Conservation (phyloP, 2,329 filamentous ascomycete species). For the Talaromyces sp. region DNA sequence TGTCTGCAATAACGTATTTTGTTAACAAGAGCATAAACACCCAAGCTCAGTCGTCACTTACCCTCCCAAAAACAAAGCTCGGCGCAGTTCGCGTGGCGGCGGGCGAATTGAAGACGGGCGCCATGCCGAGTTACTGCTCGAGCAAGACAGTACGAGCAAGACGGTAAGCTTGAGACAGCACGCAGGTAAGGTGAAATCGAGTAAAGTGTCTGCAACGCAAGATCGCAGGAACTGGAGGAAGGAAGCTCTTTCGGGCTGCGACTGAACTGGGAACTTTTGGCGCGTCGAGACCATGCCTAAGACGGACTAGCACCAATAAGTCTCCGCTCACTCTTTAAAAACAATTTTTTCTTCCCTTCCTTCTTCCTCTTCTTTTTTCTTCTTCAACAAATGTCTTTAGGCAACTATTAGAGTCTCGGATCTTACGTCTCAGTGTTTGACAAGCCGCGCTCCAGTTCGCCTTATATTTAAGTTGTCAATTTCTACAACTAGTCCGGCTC, state of each 20-base stretch:
- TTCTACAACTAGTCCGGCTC: slow-evolving; percentile 69
- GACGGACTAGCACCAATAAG: slow-evolving; percentile 30
- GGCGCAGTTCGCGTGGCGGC: slow-evolving; percentile 26
- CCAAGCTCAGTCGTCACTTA: slow-evolving; percentile 24
- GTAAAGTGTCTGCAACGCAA: neutral
- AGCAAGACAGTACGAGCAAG: neutral
- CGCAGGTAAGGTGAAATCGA: neutral
- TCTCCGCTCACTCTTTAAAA: slow-evolving; percentile 29
- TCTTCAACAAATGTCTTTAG: slow-evolving; percentile 61
- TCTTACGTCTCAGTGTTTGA: slow-evolving; percentile 86
- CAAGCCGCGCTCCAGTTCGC: slow-evolving; percentile 93
- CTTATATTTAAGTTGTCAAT: slow-evolving; percentile 75
- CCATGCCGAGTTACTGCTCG: slow-evolving; percentile 31
- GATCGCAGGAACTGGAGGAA: slow-evolving; percentile 3
- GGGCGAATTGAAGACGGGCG: slow-evolving; percentile 40
- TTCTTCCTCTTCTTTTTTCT: slow-evolving; percentile 50
- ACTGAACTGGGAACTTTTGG: slow-evolving; percentile 30
- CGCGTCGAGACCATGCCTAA: slow-evolving; percentile 35
- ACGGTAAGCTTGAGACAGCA: neutral
- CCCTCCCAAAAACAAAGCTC: slow-evolving; percentile 29
- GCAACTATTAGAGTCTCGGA: slow-evolving; percentile 99
- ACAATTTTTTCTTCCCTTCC: slow-evolving; percentile 27
- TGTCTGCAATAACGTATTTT: slow-evolving; percentile 22
- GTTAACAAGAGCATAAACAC: slow-evolving; percentile 17
- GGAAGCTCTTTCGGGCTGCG: slow-evolving; percentile 18